phyloP scores from a whole-genome alignment of 2,329 filamentous ascomycete species.

The Calonectria crousiana region DNA sequence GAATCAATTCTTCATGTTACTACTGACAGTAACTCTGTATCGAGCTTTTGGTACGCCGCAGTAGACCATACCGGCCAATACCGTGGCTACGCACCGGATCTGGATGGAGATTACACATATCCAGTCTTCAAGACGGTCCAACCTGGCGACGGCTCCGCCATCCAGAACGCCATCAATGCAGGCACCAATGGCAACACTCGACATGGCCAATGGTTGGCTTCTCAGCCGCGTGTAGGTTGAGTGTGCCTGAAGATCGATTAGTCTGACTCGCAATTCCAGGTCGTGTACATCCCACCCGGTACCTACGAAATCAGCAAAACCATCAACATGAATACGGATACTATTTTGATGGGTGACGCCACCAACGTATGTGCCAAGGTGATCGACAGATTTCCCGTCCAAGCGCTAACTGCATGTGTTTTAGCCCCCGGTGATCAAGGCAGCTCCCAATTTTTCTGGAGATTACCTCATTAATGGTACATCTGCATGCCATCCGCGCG shows the following conservation, averaged over 20 bases:
- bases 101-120: constrained; percentile 53
- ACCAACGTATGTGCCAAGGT: constrained; percentile 44
- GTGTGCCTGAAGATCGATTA: background rate
- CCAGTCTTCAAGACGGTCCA: constrained; percentile 53
- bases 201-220: background rate
- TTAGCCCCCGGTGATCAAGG: background rate
- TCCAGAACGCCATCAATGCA: background rate
- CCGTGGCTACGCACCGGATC: constrained; percentile 56
- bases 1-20: background rate
- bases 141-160: constrained; percentile 40
- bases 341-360: constrained; percentile 60
- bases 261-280: background rate
- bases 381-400: background rate
- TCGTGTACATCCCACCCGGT: constrained; percentile 56
- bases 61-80: constrained; percentile 46
- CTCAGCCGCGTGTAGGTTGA: background rate
- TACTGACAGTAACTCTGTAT: background rate
- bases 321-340: constrained; percentile 58
- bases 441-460: background rate
- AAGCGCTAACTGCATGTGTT: background rate
- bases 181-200: background rate
- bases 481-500: background rate
- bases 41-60: background rate
- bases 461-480: constrained; percentile 7
- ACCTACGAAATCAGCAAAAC: constrained; percentile 55